phyloP scores from a whole-genome alignment of 805 yeast species.

The Lachancea kluyveri region DNA sequence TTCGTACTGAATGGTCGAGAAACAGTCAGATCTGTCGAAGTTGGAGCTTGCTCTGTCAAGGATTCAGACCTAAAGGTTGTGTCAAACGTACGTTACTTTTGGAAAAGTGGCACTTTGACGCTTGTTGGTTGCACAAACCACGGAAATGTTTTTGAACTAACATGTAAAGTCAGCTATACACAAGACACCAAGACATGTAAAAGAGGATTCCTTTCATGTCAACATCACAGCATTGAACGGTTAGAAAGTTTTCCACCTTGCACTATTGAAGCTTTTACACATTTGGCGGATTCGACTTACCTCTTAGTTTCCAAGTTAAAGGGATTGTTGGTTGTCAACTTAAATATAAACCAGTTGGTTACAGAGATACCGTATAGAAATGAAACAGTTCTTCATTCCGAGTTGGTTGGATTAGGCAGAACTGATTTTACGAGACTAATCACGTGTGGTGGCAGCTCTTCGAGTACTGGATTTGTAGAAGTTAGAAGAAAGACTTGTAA shows the following conservation, averaged over 20 bases:
- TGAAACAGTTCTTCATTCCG: slow-evolving; percentile 7
- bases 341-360: background rate
- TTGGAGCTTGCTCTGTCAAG: too few species aligned
- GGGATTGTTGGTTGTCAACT: background rate
- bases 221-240: background rate
- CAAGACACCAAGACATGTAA: too few species aligned
- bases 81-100: too few species aligned
- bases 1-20: too few species aligned
- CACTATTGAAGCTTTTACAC: background rate
- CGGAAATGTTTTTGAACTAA: slow-evolving; percentile 3
- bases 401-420: slow-evolving; percentile 3
- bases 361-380: background rate
- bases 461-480: slow-evolving; percentile 12
- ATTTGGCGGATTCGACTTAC: slow-evolving; percentile 1
- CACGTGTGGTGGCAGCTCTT: slow-evolving; percentile 11
- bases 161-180: too few species aligned
- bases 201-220: too few species aligned
- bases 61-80: too few species aligned
- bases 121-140: slow-evolving; percentile 4
- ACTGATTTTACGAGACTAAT: slow-evolving; percentile 5
- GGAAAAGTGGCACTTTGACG: background rate
- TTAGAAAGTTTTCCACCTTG: background rate
- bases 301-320: background rate
- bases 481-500: too few species aligned
- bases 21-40: too few species aligned